Evolutionary conservation across 495 filamentous ascomycete species (phyloP), one percentile per base, ranked within the genome.

Genomic region (Neurospora tetraspora): DNA sequence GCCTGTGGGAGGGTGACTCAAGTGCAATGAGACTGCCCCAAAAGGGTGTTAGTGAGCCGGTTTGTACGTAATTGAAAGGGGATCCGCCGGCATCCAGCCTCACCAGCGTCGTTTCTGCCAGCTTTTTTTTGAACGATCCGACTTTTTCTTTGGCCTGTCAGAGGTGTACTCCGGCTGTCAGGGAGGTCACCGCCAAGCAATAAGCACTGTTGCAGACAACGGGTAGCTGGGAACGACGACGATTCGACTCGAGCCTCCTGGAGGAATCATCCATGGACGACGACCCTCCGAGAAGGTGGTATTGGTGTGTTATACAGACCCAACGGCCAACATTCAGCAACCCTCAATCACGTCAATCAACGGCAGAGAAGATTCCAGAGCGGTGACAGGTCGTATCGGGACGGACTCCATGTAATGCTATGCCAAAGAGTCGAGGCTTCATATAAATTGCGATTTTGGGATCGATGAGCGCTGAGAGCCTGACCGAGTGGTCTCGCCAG

Each of bases 21-120:
- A 72, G 68, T 73, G 72, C 72, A 39, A 27, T 68, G 61, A 43
- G 69, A 71, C 59, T 70, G 37, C 12, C 37, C 77, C 70, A 45
- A 70, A 77, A 65, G 43, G 71, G 77, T 71, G 71, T 78, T 75
- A 77, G 78, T 74, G 75, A 74, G 42, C 74, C 70, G 68, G 68
- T 76, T 80, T 80, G 78, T 80, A 80, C 78, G 78, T 80, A 80
- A 80, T 78, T 71, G 74, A 80, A 80, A 72, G 69, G 68, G 59
- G 70, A 39, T 65, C 53, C 53, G 27, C 53, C 53, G 53, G 23
- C 14, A 27, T 61, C 53, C 53, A 61, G 39, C 39, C 39, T 42
- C 39, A 42, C 39, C 39, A 42, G 53, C 12, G 53, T 34, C 12
- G 2, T 61, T 23, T 61, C 53, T 61, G 27, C 53, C 12, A 61